Percentiles rank a stretch among this genome's conserved stretches.
phyloP scores from a whole-genome alignment of 2,329 filamentous ascomycete species.

The Colletotrichum liaoningense region DNA sequence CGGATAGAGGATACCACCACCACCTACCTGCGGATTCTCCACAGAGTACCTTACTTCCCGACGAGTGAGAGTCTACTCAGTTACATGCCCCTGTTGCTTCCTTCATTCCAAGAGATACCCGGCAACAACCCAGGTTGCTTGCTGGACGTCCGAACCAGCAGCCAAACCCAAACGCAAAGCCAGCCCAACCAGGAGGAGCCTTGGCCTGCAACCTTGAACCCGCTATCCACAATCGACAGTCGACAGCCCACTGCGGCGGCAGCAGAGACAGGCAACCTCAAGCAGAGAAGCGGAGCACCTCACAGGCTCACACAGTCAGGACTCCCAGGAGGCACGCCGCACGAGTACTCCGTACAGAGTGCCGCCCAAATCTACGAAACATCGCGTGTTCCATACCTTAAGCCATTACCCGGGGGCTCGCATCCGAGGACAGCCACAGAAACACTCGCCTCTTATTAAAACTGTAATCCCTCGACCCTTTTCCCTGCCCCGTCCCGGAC shows the following conservation, averaged over 20 bases:
- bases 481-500: background rate
- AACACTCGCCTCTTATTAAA: slow-evolving; percentile 30
- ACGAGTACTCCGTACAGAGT: slow-evolving; percentile 11
- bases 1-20: background rate
- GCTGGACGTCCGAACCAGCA: slow-evolving; percentile 24
- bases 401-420: slow-evolving; percentile 26
- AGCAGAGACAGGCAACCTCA: background rate
- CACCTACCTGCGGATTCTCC: too few relatives aligned
- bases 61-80: background rate
- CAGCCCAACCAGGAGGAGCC: background rate
- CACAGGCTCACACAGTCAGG: too few relatives aligned
- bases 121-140: background rate
- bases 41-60: too few relatives aligned
- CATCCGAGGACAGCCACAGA: slow-evolving; percentile 32
- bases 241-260: slow-evolving; percentile 3
- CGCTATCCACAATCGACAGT: background rate
- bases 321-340: slow-evolving; percentile 19
- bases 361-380: slow-evolving; percentile 33
- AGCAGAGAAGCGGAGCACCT: slow-evolving; percentile 16
- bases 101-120: slow-evolving; percentile 18
- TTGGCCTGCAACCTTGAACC: slow-evolving; percentile 7
- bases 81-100: slow-evolving; percentile 20
- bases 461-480: slow-evolving; percentile 24
- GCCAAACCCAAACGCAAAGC: background rate
- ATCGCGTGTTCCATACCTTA: slow-evolving; percentile 36